Conservation (phyloP, 352 stramenopile genomes). For the Globisporangium heterothallicum region DNA sequence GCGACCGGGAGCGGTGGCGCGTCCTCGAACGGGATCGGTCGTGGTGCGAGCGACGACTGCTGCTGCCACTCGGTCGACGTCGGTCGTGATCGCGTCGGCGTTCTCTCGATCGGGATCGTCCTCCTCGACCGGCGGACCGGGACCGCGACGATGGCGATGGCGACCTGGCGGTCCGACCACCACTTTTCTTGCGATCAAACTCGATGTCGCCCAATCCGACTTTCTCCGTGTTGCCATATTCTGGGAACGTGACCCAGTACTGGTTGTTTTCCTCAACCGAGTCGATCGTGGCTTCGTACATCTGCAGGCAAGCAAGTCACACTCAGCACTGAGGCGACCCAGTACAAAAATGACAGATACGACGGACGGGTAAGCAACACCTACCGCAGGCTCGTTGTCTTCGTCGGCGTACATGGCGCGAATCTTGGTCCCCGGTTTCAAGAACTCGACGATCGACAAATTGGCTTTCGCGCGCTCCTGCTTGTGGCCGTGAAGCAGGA, state of each 20-base stretch:
- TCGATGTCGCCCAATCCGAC: slow-evolving; percentile 94
- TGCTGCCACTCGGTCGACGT: slow-evolving; percentile 18
- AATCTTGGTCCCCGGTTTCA: slow-evolving; percentile 88
- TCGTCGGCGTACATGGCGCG: slow-evolving; percentile 95
- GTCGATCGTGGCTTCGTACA: slow-evolving; percentile 97
- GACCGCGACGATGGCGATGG: slow-evolving; percentile 29
- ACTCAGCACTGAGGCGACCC: neutral
- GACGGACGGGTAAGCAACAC: neutral
- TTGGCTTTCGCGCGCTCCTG: slow-evolving; percentile 67
- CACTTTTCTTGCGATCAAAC: slow-evolving; percentile 40
- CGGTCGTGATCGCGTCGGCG: slow-evolving; percentile 30
- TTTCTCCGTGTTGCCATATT: slow-evolving; percentile 96
- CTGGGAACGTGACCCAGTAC: slow-evolving; percentile 91
- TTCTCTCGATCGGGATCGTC: slow-evolving; percentile 34
- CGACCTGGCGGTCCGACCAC: neutral
- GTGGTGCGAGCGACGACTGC: slow-evolving; percentile 23
- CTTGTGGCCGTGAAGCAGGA: slow-evolving; percentile 68
- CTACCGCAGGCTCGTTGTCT: slow-evolving; percentile 88
- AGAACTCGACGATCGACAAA: slow-evolving; percentile 57
- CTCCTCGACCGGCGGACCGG: slow-evolving; percentile 18
- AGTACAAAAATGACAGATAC: neutral
- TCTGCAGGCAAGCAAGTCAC: slow-evolving; percentile 27
- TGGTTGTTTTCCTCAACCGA: slow-evolving; percentile 81
- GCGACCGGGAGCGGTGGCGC: slow-evolving; percentile 32
- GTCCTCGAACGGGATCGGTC: slow-evolving; percentile 35